A percentile compares a stretch with the other conserved stretches of the same genome.
These are phyloP conservation scores for Cicer yamashitae DNA, from an alignment of 306 rosid genomes.

Conservation along the genomic window DNA sequence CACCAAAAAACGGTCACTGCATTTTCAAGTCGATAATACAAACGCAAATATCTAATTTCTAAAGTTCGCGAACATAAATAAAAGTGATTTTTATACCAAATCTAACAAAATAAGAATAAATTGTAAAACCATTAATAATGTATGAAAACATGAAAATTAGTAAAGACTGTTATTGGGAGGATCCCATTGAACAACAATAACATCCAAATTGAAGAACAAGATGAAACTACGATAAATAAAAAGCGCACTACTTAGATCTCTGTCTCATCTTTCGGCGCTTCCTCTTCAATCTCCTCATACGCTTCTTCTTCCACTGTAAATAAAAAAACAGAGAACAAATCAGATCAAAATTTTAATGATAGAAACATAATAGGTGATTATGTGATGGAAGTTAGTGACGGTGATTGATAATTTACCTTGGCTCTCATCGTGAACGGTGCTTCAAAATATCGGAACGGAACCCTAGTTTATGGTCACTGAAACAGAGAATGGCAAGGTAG, in stretches of 20 bases:
- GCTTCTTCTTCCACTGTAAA: conserved; percentile 88
- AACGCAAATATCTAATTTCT: background rate
- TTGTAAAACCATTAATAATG: background rate
- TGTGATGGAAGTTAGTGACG: background rate
- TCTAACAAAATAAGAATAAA: background rate
- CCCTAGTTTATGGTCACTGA: conserved; percentile 37
- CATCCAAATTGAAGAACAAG: background rate
- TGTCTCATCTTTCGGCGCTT: conserved; percentile 95
- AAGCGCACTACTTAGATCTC: conserved; percentile 73
- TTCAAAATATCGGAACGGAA: conserved; percentile 10
- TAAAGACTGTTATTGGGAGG: background rate
- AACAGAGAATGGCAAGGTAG: background rate
- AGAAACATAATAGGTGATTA: background rate
- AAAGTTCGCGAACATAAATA: background rate
- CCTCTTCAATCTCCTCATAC: conserved; percentile 91
- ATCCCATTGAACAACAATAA: conserved; percentile 24
- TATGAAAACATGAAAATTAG: conserved; percentile 37
- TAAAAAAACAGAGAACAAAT: background rate
- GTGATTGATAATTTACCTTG: conserved; percentile 45
- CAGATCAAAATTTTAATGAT: background rate
- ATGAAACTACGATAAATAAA: background rate
- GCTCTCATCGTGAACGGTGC: conserved; percentile 63
- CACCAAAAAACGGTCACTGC: too few species aligned
- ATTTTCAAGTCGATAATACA: background rate
- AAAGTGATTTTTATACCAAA: background rate